Evolutionary conservation across 495 filamentous ascomycete genomes (phyloP).

Genomic region (Collariella sp.): DNA sequence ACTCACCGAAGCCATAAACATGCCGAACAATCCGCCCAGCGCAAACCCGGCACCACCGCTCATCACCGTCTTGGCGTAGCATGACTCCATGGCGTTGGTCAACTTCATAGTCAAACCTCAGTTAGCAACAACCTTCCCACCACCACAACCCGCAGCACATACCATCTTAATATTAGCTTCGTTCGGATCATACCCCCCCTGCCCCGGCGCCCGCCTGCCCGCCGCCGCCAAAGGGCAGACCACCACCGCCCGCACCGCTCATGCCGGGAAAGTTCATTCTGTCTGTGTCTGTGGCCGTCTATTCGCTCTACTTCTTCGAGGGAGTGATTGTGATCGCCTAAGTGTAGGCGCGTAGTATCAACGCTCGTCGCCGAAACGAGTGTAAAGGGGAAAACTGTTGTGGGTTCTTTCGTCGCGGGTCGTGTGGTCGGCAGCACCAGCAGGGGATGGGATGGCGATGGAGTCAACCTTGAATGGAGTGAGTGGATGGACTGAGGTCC

Average conservation of each 20-base stretch:
- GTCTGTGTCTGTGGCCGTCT: neutral
- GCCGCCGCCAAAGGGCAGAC: slow-evolving; percentile 7
- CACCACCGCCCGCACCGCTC: slow-evolving; percentile 15
- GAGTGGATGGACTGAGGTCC: neutral
- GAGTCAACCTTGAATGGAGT: no score
- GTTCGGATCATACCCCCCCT: slow-evolving; percentile 28
- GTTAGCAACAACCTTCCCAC: no score
- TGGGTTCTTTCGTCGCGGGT: neutral
- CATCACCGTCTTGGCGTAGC: slow-evolving; percentile 72
- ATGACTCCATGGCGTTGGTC: slow-evolving; percentile 73
- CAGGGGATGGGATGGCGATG: neutral
- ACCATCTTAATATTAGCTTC: slow-evolving; percentile 37
- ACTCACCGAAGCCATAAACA: slow-evolving; percentile 88
- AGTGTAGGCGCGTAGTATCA: neutral
- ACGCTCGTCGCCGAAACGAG: neutral
- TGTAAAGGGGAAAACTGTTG: neutral
- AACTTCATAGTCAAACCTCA: slow-evolving; percentile 4
- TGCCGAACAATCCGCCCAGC: slow-evolving; percentile 81
- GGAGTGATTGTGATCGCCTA: neutral
- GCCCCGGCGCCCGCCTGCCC: slow-evolving; percentile 1
- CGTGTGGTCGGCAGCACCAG: neutral
- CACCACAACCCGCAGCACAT: neutral
- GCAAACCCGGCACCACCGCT: slow-evolving; percentile 82
- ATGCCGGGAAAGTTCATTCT: slow-evolving; percentile 15
- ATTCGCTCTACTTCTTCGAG: neutral